Base-by-base conservation (phyloP, 1,139 yeast genomes). In the Suhomyces taliae region DNA sequence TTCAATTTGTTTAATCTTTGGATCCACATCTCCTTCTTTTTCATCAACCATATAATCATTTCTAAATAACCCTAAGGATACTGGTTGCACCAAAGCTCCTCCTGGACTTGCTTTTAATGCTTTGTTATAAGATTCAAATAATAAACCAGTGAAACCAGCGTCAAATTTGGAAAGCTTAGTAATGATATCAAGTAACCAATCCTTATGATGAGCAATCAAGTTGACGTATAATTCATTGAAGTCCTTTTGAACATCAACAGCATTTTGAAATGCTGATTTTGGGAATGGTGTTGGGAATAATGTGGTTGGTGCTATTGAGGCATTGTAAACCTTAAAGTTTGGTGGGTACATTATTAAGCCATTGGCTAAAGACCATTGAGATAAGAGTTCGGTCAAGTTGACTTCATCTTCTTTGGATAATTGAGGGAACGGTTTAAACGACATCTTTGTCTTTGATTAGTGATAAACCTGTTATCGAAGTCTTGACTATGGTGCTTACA, bases 241-340 rank as follows among this genome's bases (percentile, higher is more conserved):
- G 11, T 69, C 61, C 42, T 72, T 67, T 61, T 90, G 96, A n/a
- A 90, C 85, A 7, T 66, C 68, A 33, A 81, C 60, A 1, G 97
- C 96, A 49, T 77, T 74, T 15, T 81, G 72, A 61, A 89, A 91
- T 43, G 87, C 82, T 2, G 61, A 46, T 51, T 69, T 75, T 2
- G 97, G 91, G 54, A 91, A 83, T 9, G 96, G 96, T 0, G 98
- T 88, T 4, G 99, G 99, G 59, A 78, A 90, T 37, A 91, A 61
- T 1, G 99, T 91, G 10, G 90, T 82, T 27, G 99, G 98, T 4
- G 97, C 96, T 50, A 79, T 79, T 41, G 75, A 76, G 14, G 88
- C 85, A 60, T 68, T 72, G 52, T 61, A 73, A 1, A 53, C 39
- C 19, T 66, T 42, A 64, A 76, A 85, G 36, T 74, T 68, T 4